These are phyloP conservation scores for Pleurotus salmoneostramineus DNA, from an alignment of 768 basidiomycete species.

Conservation along the genomic window DNA sequence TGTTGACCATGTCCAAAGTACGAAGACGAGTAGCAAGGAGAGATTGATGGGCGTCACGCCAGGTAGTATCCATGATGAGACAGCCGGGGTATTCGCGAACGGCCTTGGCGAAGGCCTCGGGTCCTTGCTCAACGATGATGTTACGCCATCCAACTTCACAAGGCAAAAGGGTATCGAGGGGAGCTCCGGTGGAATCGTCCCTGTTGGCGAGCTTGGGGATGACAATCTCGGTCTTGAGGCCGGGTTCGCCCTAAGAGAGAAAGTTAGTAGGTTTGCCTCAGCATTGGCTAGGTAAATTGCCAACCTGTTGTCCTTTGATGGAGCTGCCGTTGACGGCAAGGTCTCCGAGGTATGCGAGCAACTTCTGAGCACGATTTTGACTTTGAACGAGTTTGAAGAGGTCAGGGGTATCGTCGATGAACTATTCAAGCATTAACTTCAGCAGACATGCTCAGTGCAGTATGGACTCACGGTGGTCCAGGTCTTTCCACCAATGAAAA, in stretches of 20 bases:
- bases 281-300: constrained; percentile 2
- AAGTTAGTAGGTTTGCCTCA: background rate
- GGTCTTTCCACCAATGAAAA: constrained; percentile 94
- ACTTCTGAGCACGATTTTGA: constrained; percentile 97
- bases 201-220: constrained; percentile 78
- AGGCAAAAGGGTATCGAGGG: constrained; percentile 76
- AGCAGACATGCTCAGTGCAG: constrained; percentile 1
- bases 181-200: constrained; percentile 68
- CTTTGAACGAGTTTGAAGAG: constrained; percentile 97
- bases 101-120: constrained; percentile 97
- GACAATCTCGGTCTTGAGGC: constrained; percentile 83
- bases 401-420: constrained; percentile 99
- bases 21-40: constrained; percentile 94
- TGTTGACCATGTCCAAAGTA: constrained; percentile 96
- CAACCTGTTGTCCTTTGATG: constrained; percentile 87
- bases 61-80: constrained; percentile 97
- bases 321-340: constrained; percentile 97
- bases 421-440: constrained; percentile 39
- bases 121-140: constrained; percentile 96
- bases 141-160: constrained; percentile 95
- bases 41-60: constrained; percentile 99
- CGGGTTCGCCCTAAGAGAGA: constrained; percentile 76
- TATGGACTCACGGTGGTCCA: constrained; percentile 81
- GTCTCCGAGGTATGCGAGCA: constrained; percentile 95
- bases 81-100: constrained; percentile 94